Percentiles rank a stretch among this genome's conserved stretches.
These are phyloP conservation scores for Hygrophoropsis aurantiaca DNA, from an alignment of 768 basidiomycete species.

Conservation along the genomic window DNA sequence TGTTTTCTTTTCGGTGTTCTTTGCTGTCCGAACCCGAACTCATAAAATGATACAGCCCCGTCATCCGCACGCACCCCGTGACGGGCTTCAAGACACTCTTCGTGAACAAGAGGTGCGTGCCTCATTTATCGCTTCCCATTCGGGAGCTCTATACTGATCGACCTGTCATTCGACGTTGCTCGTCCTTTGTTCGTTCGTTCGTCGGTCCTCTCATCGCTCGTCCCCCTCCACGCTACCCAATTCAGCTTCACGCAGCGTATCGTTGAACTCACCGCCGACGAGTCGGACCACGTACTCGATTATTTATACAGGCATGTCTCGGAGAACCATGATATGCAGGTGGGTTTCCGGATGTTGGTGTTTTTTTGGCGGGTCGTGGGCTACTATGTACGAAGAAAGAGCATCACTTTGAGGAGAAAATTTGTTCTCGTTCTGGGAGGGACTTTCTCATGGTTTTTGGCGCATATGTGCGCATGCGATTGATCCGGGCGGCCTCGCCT, in stretches of 20 bases:
- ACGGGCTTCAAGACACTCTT: constrained; percentile 59
- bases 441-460: neutral
- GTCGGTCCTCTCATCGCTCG: neutral
- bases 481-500: too few species aligned
- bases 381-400: too few species aligned
- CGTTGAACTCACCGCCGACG: constrained; percentile 50
- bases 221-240: too few species aligned
- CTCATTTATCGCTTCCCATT: too few species aligned
- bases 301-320: constrained; percentile 51
- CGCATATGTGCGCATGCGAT: neutral
- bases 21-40: neutral
- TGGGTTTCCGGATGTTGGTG: too few species aligned
- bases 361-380: too few species aligned
- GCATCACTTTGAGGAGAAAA: too few species aligned
- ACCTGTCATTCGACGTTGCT: too few species aligned
- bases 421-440: neutral
- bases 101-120: constrained; percentile 48
- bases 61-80: constrained; percentile 58
- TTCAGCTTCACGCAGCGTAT: constrained; percentile 55
- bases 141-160: too few species aligned
- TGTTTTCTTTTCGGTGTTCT: neutral
- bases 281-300: constrained; percentile 48
- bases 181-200: neutral
- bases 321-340: constrained; percentile 60
- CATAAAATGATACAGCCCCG: constrained; percentile 25